Conservation (phyloP, 371 early-diverging fungal species). For the Syncephalis fuscata region DNA sequence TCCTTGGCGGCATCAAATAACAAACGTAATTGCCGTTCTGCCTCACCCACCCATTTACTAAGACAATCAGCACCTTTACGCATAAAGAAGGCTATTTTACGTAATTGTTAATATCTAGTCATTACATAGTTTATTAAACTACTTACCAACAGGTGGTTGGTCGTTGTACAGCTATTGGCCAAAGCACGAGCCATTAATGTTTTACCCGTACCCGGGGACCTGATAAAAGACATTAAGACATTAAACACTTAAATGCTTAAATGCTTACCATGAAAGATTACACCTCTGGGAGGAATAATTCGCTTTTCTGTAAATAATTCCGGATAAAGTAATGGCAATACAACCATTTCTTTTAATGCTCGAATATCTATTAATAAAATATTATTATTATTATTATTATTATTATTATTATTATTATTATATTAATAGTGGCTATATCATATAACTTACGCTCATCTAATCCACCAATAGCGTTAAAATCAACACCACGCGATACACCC, state of each 20-base stretch:
- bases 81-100: conserved; percentile 58
- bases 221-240: too few species aligned
- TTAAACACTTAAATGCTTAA: too few species aligned
- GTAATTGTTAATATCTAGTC: too few species aligned
- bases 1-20: conserved; percentile 45
- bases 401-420: too few species aligned
- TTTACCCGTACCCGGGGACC: conserved; percentile 52
- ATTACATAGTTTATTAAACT: too few species aligned
- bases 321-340: conserved; percentile 56
- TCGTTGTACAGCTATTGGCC: conserved; percentile 38
- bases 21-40: conserved; percentile 46
- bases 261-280: conserved; percentile 28
- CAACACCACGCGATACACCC: conserved; percentile 15
- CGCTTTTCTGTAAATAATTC: conserved; percentile 40
- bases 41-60: conserved; percentile 71
- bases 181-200: conserved; percentile 53
- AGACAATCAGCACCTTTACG: conserved; percentile 64
- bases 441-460: not conserved
- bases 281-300: conserved; percentile 42
- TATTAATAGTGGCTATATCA: too few species aligned
- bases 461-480: conserved; percentile 21
- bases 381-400: too few species aligned
- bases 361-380: conserved; percentile 12
- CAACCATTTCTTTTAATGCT: conserved; percentile 52
- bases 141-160: conserved; percentile 9